These are phyloP conservation scores for Trichoderma asperellum DNA, from an alignment of 2,329 filamentous ascomycete genomes.

Conservation along the genomic window DNA sequence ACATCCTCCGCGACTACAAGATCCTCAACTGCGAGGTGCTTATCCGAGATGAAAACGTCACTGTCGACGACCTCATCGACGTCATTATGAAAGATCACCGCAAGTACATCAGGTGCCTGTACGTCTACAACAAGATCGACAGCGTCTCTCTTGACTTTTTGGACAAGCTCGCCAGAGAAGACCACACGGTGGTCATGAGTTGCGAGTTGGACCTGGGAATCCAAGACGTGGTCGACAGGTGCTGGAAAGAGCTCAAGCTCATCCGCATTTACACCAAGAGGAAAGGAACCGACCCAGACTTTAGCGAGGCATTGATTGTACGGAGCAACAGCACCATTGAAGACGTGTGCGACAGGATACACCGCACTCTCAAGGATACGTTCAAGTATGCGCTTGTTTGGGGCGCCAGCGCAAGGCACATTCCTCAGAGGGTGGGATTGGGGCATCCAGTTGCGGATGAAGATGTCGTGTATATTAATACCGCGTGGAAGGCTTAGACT, in stretches of 20 bases:
- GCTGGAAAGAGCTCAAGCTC: conserved; percentile 89
- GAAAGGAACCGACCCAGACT: conserved; percentile 88
- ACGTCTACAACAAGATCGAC: conserved; percentile 99
- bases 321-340: conserved; percentile 86
- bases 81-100: conserved; percentile 99
- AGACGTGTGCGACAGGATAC: conserved; percentile 95
- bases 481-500: conserved; percentile 63
- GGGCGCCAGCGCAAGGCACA: conserved; percentile 93
- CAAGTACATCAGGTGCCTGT: conserved; percentile 93
- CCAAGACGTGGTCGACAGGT: conserved; percentile 88
- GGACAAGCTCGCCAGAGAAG: conserved; percentile 87
- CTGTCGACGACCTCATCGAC: conserved; percentile 98
- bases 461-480: conserved; percentile 70
- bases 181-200: conserved; percentile 93
- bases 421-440: conserved; percentile 90
- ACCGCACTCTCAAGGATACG: conserved; percentile 92
- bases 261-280: conserved; percentile 97
- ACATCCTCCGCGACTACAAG: conserved; percentile 98
- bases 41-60: conserved; percentile 90
- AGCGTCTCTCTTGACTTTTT: conserved; percentile 91
- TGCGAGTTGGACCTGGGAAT: conserved; percentile 95
- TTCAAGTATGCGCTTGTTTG: conserved; percentile 99
- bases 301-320: conserved; percentile 90
- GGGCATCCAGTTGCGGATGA: conserved; percentile 75
- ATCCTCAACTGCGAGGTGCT: conserved; percentile 97